These are phyloP conservation scores for Taphrina communis DNA, from an alignment of 1,139 yeast genomes.

Conservation along the genomic window DNA sequence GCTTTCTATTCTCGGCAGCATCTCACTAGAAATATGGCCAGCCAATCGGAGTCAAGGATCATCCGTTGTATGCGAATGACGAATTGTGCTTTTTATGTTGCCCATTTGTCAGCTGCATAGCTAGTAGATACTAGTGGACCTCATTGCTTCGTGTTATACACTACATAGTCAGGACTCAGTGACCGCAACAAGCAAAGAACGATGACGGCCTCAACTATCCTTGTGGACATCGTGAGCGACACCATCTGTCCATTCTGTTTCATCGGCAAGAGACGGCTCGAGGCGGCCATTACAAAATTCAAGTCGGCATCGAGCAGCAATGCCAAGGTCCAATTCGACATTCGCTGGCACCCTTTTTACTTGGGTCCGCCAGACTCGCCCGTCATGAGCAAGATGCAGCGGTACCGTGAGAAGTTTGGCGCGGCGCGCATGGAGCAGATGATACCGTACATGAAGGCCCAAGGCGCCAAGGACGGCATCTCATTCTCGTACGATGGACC, in stretches of 20 bases:
- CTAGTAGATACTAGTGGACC: too few species aligned
- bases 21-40: too few species aligned
- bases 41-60: too few species aligned
- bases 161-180: too few species aligned
- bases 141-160: too few species aligned
- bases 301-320: conserved; percentile 1
- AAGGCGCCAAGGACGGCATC: conserved; percentile 42
- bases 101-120: too few species aligned
- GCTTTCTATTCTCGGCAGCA: too few species aligned
- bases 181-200: background rate
- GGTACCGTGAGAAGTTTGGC: conserved; percentile 42
- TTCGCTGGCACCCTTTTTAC: conserved; percentile 45
- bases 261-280: conserved; percentile 43
- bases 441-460: conserved; percentile 39
- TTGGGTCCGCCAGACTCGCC: conserved; percentile 41
- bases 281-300: conserved; percentile 42
- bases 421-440: conserved; percentile 40
- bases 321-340: conserved; percentile 22
- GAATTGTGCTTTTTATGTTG: too few species aligned
- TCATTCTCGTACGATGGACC: conserved; percentile 41
- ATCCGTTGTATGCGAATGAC: too few species aligned
- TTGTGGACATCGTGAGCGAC: conserved; percentile 44
- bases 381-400: conserved; percentile 23
- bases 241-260: conserved; percentile 46
- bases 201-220: conserved; percentile 21